Conservation (phyloP, 2,329 filamentous ascomycete genomes). For the Eutypa lata region DNA sequence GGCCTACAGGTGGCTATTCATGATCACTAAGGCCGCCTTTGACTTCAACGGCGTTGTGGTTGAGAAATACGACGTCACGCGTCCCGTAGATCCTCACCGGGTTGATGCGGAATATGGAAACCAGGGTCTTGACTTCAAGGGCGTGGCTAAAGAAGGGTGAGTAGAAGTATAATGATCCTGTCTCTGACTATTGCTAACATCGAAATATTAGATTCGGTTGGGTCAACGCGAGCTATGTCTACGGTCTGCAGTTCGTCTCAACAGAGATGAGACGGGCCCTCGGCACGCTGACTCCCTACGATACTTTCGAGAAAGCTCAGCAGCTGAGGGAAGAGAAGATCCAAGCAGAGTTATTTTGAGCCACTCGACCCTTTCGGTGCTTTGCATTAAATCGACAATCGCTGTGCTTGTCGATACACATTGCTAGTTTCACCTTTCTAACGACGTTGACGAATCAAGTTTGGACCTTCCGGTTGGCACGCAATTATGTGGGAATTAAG, state of each 20-base stretch:
- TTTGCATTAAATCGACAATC: too few relatives aligned
- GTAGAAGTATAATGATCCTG: conserved; percentile 35
- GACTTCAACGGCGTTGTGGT: conserved; percentile 98
- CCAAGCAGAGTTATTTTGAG: conserved; percentile 29
- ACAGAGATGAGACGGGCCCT: conserved; percentile 87
- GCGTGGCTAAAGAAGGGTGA: conserved; percentile 92
- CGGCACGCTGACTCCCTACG: conserved; percentile 82
- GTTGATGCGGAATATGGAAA: conserved; percentile 98
- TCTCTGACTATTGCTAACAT: neutral
- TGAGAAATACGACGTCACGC: conserved; percentile 97
- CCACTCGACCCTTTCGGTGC: neutral
- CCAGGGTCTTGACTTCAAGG: conserved; percentile 92
- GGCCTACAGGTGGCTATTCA: conserved; percentile 95
- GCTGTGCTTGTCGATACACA: too few relatives aligned
- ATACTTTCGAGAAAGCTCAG: conserved; percentile 72
- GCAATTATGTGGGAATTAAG: too few relatives aligned
- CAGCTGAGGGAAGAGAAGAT: conserved; percentile 53
- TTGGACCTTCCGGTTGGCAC: too few relatives aligned
- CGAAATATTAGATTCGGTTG: conserved; percentile 73
- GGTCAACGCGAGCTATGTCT: conserved; percentile 98
- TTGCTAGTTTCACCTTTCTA: neutral
- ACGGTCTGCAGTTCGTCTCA: conserved; percentile 83
- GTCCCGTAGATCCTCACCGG: conserved; percentile 83
- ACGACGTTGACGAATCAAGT: neutral
- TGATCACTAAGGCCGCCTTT: conserved; percentile 97